Base-by-base conservation (phyloP, 2,329 filamentous ascomycete species). In the Colletotrichum salicis region DNA sequence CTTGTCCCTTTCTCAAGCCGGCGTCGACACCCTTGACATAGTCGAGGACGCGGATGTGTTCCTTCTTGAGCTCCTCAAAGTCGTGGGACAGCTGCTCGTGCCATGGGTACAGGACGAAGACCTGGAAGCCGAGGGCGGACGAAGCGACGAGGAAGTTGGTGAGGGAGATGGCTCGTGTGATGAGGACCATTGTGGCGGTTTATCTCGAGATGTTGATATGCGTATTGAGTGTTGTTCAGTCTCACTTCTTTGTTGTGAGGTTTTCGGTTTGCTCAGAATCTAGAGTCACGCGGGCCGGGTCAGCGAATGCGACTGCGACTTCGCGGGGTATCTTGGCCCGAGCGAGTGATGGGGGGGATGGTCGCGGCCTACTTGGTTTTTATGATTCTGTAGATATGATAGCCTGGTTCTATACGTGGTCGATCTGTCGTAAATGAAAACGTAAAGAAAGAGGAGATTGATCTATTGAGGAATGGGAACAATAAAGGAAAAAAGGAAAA, bases 61-160 rank as follows among this genome's bases (percentile, higher is more conserved):
- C 90, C 68, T 84, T 84, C 77, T 88, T 90, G 29, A 92, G 81
- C 12, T 84, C 81, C 67, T 88, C 84, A 76, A 93, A 92, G 71
- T 89, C 87, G 24, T 87, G 85, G 73, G 92, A 89, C 7, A 93
- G 82, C 77, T 91, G 84, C 76, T 91, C 86, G 80, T 93, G 91
- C 91, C 91, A 93, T 1, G 91, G 91, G 79, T 93, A 93, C 12
- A 93, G 84, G 51, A 93, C 91, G 75, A 89, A 90, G 61, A 92
- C 89, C 80, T 93, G 91, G 79, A 93, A 93, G 45, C 84, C 84
- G 41, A 93, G 84, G 0, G 91, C 91, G 4, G 90, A 91, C 35
- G 86, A 86, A 64, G 90, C 91, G 72, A 93, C 89, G 74, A 87
- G 77, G 77, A 93, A 93, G 82, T 93, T 92, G 72, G 89, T 90